A percentile compares a stretch with the other conserved stretches of the same genome.
Conservation (phyloP, 2,329 filamentous ascomycete genomes). For the Pyrenochaeta sp. region DNA sequence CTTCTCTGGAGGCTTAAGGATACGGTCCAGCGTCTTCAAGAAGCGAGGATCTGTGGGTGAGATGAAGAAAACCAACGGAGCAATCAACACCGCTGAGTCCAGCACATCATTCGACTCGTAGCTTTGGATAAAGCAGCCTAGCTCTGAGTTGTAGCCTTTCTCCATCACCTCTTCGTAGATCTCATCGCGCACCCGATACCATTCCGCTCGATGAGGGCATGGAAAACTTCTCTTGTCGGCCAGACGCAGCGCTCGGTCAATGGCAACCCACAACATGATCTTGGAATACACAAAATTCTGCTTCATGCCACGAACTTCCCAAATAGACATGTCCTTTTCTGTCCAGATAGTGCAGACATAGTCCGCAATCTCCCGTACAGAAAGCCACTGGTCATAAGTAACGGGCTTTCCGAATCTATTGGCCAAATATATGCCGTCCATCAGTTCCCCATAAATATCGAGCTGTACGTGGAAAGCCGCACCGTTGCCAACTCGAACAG, state of each 20-base stretch:
- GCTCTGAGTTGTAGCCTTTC: constrained; percentile 76
- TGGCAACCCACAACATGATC: constrained; percentile 83
- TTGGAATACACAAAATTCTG: constrained; percentile 85
- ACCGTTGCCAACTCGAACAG: constrained; percentile 79
- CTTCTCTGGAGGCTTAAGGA: constrained; percentile 75
- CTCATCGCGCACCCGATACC: constrained; percentile 71
- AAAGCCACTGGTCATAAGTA: constrained; percentile 78
- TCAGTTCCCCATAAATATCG: constrained; percentile 81
- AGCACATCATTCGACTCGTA: constrained; percentile 75
- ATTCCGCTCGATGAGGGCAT: constrained; percentile 72
- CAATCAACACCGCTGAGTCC: constrained; percentile 78
- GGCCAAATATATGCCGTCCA: constrained; percentile 80
- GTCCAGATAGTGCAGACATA: constrained; percentile 74
- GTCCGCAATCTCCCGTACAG: constrained; percentile 73
- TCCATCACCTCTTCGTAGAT: constrained; percentile 81
- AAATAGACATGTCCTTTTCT: constrained; percentile 79
- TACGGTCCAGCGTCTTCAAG: constrained; percentile 74
- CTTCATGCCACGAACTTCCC: constrained; percentile 79
- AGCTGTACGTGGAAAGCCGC: constrained; percentile 80
- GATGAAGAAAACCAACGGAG: constrained; percentile 81
- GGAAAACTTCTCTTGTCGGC: constrained; percentile 79
- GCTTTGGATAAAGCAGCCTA: constrained; percentile 77
- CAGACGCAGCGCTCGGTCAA: constrained; percentile 77
- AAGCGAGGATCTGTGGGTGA: constrained; percentile 80
- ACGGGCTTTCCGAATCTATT: constrained; percentile 80